Conservation (phyloP, 2,329 filamentous ascomycete species). For the Hypoxylon rubiginosum region DNA sequence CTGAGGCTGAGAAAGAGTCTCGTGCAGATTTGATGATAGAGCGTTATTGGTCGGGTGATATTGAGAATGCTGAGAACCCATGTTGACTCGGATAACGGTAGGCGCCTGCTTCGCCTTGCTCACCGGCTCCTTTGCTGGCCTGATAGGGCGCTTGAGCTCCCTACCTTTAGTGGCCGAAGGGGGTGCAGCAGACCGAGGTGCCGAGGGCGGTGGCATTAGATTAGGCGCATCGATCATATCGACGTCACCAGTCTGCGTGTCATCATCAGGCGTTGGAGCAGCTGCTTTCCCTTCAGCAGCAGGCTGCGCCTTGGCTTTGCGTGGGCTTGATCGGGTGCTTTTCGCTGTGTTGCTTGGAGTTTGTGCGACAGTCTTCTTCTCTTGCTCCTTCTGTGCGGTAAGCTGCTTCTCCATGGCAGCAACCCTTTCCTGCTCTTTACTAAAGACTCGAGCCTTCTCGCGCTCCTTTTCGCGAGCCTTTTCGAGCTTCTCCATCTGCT, state of each 20-base stretch:
- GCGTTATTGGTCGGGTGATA: conserved; percentile 71
- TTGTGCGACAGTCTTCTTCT: conserved; percentile 54
- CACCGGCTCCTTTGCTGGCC: conserved; percentile 71
- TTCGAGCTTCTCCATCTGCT: conserved; percentile 73
- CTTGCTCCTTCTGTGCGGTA: conserved; percentile 66
- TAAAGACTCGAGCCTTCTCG: conserved; percentile 73
- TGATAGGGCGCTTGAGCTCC: conserved; percentile 71
- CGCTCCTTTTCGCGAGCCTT: conserved; percentile 78
- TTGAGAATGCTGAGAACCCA: conserved; percentile 72
- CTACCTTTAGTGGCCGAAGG: conserved; percentile 63
- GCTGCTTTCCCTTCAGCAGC: conserved; percentile 52
- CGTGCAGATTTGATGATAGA: conserved; percentile 70
- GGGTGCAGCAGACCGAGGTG: conserved; percentile 65
- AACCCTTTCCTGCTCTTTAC: conserved; percentile 68
- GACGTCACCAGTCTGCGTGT: conserved; percentile 58
- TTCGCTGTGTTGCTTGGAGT: conserved; percentile 59
- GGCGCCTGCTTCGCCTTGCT: conserved; percentile 75
- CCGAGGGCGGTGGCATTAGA: conserved; percentile 71
- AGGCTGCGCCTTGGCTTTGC: conserved; percentile 58
- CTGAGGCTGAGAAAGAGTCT: conserved; percentile 64
- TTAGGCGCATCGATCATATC: conserved; percentile 70
- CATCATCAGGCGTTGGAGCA: conserved; percentile 50
- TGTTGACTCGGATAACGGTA: conserved; percentile 79
- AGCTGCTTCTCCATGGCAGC: conserved; percentile 67
- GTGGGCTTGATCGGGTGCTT: conserved; percentile 65